Conservation (phyloP, 495 filamentous ascomycete species). For the Jackrogersella minutella region DNA sequence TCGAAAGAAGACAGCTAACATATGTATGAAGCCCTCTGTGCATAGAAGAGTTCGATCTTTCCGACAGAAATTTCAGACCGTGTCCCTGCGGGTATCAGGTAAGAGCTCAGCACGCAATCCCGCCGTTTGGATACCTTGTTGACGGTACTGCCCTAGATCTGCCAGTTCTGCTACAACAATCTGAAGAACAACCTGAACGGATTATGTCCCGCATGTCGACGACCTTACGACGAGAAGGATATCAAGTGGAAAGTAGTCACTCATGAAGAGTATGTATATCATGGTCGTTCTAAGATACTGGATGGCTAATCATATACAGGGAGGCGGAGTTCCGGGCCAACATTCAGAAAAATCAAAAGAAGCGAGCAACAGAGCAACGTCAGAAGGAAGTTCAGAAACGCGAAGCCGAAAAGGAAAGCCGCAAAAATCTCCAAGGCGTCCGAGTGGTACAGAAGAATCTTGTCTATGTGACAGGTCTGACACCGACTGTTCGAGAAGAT, state of each 20-base stretch:
- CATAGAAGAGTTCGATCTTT: conserved; percentile 98
- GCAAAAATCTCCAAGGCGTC: conserved; percentile 93
- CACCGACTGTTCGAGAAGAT: conserved; percentile 88
- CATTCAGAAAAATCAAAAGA: conserved; percentile 86
- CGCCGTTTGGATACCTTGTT: conserved; percentile 14
- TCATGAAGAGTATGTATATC: conserved; percentile 80
- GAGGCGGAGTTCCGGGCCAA: conserved; percentile 79
- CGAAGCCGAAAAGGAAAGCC: conserved; percentile 92
- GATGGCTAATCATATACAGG: conserved; percentile 48
- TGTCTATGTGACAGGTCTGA: conserved; percentile 96
- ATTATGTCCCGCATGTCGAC: conserved; percentile 92
- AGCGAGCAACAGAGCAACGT: conserved; percentile 81
- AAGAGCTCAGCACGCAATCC: conserved; percentile 40
- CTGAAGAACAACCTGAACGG: conserved; percentile 96
- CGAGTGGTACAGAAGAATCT: conserved; percentile 98
- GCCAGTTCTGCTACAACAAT: conserved; percentile 99
- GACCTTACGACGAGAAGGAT: conserved; percentile 93
- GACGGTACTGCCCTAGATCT: conserved; percentile 70
- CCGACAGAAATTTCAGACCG: conserved; percentile 95
- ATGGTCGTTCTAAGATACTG: not conserved
- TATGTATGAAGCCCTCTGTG: conserved; percentile 78
- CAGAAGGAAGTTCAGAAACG: conserved; percentile 96
- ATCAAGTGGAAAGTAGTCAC: conserved; percentile 96
- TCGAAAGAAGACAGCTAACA: conserved; percentile 25
- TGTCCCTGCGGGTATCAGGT: conserved; percentile 99